These are phyloP conservation scores for Magnusiomyces paraingens DNA, from an alignment of 1,139 yeast genomes.

Conservation along the genomic window DNA sequence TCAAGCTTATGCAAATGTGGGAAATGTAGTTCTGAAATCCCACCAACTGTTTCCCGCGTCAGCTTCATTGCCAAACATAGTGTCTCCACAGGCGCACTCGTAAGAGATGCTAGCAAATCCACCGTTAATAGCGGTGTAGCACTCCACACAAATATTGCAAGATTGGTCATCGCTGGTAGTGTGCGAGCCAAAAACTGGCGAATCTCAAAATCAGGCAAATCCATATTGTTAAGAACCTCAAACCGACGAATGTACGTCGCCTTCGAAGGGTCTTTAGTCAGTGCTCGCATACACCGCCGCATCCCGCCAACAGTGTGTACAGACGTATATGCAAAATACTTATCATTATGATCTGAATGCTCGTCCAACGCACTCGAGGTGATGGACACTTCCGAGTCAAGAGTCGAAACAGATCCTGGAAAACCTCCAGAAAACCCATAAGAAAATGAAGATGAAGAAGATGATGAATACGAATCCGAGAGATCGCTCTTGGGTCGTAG, in stretches of 20 bases:
- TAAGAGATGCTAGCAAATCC: constrained; percentile 17
- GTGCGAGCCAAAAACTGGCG: constrained; percentile 16
- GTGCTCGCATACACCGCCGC: constrained; percentile 21
- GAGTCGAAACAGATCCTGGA: background rate
- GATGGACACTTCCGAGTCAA: background rate
- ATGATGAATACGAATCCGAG: background rate
- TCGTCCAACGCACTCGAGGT: background rate
- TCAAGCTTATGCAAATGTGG: constrained; percentile 18
- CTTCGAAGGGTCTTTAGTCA: constrained; percentile 11
- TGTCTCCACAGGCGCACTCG: constrained; percentile 14
- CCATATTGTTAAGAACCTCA: constrained; percentile 22
- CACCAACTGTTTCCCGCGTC: background rate
- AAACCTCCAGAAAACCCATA: background rate
- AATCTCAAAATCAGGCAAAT: constrained; percentile 23
- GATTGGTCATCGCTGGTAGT: constrained; percentile 19
- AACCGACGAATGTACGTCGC: constrained; percentile 20
- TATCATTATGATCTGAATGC: background rate
- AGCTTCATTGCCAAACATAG: constrained; percentile 20
- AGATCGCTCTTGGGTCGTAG: constrained; percentile 8
- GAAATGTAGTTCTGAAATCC: constrained; percentile 12
- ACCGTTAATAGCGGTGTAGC: constrained; percentile 23
- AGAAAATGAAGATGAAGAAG: background rate
- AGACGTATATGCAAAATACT: constrained; percentile 18
- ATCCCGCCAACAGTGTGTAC: constrained; percentile 26
- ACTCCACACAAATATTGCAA: constrained; percentile 21